Conservation (phyloP, 2,329 filamentous ascomycete species). For the Thelonectria discophora region DNA sequence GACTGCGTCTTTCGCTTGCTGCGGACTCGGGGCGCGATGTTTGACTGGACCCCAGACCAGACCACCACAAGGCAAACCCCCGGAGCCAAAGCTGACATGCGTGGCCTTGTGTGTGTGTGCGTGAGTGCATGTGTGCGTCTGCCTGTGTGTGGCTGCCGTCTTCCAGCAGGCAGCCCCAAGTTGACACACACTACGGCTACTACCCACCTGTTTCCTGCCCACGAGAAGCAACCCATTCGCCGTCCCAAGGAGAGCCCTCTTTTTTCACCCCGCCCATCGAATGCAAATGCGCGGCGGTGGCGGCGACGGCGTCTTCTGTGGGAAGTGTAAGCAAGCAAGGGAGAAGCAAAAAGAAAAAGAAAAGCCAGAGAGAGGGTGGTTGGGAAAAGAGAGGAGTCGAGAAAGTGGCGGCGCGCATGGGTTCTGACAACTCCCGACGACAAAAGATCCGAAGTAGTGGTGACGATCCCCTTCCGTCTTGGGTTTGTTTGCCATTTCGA, state of each 20-base stretch:
- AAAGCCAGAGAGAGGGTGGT: neutral
- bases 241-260: too few relatives aligned
- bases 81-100: conserved; percentile 15
- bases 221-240: conserved; percentile 7
- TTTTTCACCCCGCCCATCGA: neutral
- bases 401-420: neutral
- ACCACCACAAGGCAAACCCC: neutral
- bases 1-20: conserved; percentile 18
- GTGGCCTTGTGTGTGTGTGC: neutral
- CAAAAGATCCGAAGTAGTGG: conserved; percentile 30
- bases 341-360: neutral
- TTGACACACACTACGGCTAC: conserved; percentile 27
- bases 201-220: conserved; percentile 25
- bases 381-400: neutral
- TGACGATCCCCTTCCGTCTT: conserved; percentile 15
- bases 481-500: conserved; percentile 8
- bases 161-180: conserved; percentile 4
- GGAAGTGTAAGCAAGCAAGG: neutral
- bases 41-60: conserved; percentile 4
- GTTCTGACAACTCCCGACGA: conserved; percentile 25
- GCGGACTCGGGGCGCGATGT: conserved; percentile 12
- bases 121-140: neutral
- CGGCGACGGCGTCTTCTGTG: neutral
- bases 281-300: neutral
- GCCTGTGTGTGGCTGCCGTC: too few relatives aligned